Evolutionary conservation across 345 rosid genomes (phyloP).

Genomic region (Populus euphratica): DNA sequence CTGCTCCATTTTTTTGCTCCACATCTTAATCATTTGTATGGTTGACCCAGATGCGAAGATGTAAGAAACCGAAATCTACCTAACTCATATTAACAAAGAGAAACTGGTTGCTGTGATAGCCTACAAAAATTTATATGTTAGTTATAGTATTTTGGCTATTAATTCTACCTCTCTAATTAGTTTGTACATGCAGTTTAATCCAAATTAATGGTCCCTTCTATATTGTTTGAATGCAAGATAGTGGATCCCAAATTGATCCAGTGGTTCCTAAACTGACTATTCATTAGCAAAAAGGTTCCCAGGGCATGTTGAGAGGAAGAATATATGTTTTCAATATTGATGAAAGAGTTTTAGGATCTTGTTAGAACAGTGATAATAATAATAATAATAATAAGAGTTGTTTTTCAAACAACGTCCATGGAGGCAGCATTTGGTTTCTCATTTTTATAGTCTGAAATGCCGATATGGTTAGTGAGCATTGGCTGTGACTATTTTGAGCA

Average conservation of each 20-base stretch:
- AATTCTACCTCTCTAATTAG: no score
- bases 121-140: neutral
- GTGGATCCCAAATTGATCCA: neutral
- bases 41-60: neutral
- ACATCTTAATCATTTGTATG: neutral
- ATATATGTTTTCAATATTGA: neutral
- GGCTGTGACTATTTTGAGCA: conserved; percentile 22
- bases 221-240: neutral
- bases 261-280: neutral
- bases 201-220: neutral
- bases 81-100: neutral
- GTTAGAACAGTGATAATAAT: neutral
- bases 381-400: neutral
- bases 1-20: neutral
- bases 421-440: neutral
- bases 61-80: neutral
- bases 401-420: neutral
- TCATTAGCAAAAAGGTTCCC: neutral
- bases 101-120: neutral
- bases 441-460: neutral
- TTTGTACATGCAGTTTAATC: neutral
- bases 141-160: neutral
- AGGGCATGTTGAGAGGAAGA: neutral
- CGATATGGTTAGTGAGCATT: conserved; percentile 2
- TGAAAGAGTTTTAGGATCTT: neutral